These are phyloP conservation scores for Fusarium abutilonis DNA, from an alignment of 2,329 filamentous ascomycete genomes.

Conservation along the genomic window DNA sequence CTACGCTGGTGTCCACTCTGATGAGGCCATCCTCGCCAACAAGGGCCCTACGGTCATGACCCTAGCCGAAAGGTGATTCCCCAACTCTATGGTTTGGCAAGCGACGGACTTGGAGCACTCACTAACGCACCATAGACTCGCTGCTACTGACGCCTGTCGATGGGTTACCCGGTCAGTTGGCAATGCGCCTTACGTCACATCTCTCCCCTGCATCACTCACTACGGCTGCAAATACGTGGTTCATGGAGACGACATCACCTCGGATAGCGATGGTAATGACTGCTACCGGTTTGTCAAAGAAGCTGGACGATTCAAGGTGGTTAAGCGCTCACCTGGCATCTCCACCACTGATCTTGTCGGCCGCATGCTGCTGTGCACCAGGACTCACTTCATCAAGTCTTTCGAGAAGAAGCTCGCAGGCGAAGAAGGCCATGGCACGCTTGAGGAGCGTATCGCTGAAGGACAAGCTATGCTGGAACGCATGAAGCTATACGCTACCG, in stretches of 20 bases:
- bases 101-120: neutral
- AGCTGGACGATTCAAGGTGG: conserved; percentile 92
- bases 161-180: conserved; percentile 90
- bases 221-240: conserved; percentile 97
- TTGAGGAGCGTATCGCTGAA: conserved; percentile 70
- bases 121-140: conserved; percentile 64
- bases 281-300: conserved; percentile 98
- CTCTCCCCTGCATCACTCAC: conserved; percentile 91
- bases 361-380: conserved; percentile 96
- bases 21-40: conserved; percentile 94
- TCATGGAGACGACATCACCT: conserved; percentile 97
- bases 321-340: conserved; percentile 95
- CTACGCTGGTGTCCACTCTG: conserved; percentile 92
- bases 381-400: conserved; percentile 89
- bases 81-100: neutral
- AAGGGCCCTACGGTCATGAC: conserved; percentile 99
- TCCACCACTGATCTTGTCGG: conserved; percentile 98
- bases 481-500: conserved; percentile 87
- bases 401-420: conserved; percentile 75
- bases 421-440: conserved; percentile 75
- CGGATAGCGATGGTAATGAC: conserved; percentile 90
- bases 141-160: conserved; percentile 92
- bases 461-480: conserved; percentile 78
- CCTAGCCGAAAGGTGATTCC: conserved; percentile 77
- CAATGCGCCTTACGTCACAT: conserved; percentile 92